Conservation (phyloP, 108 stramenopile species). For the Discostella pseudostelligera region DNA sequence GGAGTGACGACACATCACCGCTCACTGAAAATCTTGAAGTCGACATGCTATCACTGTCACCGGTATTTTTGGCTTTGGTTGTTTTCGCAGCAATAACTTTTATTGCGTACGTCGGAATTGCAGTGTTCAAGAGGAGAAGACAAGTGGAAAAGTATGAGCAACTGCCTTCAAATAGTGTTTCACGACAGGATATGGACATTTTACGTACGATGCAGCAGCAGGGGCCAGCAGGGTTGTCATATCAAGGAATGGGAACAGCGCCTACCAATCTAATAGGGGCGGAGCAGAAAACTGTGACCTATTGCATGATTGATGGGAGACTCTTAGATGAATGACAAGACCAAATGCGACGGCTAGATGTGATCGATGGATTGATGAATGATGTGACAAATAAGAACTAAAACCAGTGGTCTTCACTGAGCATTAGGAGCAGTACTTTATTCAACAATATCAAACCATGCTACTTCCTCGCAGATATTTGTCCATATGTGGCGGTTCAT, state of each 20-base stretch:
- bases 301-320: slow-evolving; percentile 79
- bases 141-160: slow-evolving; percentile 26
- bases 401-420: too few species aligned
- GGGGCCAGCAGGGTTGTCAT: slow-evolving; percentile 6
- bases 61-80: slow-evolving; percentile 22
- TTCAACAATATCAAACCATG: too few species aligned
- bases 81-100: slow-evolving; percentile 31
- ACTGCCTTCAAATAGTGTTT: slow-evolving; percentile 11
- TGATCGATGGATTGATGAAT: background rate
- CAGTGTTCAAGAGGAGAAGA: slow-evolving; percentile 27
- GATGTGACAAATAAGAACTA: too few species aligned
- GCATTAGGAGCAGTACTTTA: too few species aligned
- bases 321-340: slow-evolving; percentile 23
- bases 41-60: slow-evolving; percentile 14
- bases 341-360: too few species aligned
- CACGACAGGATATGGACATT: slow-evolving; percentile 6
- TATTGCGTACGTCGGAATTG: slow-evolving; percentile 25
- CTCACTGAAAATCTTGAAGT: slow-evolving; percentile 20
- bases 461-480: too few species aligned
- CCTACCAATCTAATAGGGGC: slow-evolving; percentile 20
- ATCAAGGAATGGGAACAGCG: slow-evolving; percentile 21
- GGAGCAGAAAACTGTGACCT: slow-evolving; percentile 67
- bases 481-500: too few species aligned
- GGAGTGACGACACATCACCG: slow-evolving; percentile 54
- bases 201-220: background rate